These are phyloP conservation scores for Heliamphora exappendiculata DNA, from an alignment of 148 eudicot genomes.

Conservation along the genomic window DNA sequence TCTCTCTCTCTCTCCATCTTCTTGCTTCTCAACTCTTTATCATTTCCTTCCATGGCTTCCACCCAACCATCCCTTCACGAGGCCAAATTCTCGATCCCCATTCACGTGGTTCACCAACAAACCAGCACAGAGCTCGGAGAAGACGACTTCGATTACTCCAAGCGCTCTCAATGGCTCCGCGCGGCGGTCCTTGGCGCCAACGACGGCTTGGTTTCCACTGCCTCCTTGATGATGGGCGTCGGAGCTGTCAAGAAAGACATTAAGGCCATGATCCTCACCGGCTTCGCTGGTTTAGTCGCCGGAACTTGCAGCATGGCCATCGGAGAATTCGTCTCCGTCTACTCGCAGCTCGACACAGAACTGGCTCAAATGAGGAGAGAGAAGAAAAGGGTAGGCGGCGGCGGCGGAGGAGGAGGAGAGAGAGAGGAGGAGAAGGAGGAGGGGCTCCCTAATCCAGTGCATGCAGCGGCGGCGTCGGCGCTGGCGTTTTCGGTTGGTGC, in stretches of 20 bases:
- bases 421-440: constrained; percentile 10
- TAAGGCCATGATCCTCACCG: constrained; percentile 29
- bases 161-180: constrained; percentile 30
- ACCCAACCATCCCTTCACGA: no score
- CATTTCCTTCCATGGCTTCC: no score
- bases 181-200: constrained; percentile 33
- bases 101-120: no score
- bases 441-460: constrained; percentile 26
- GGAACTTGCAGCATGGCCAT: constrained; percentile 46
- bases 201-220: constrained; percentile 26
- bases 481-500: constrained; percentile 28
- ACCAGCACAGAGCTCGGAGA: no score
- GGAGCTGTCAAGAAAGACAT: constrained; percentile 29
- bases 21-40: no score
- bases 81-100: no score
- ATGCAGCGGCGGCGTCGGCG: constrained; percentile 35
- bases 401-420: neutral
- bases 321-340: constrained; percentile 32
- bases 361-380: constrained; percentile 33
- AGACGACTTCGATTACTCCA: constrained; percentile 25
- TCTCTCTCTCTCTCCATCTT: no score
- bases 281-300: constrained; percentile 28
- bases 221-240: constrained; percentile 27
- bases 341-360: constrained; percentile 31
- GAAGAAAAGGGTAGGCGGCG: neutral